Base-by-base conservation (phyloP, 495 filamentous ascomycete genomes). In the Xylaria telfairii region DNA sequence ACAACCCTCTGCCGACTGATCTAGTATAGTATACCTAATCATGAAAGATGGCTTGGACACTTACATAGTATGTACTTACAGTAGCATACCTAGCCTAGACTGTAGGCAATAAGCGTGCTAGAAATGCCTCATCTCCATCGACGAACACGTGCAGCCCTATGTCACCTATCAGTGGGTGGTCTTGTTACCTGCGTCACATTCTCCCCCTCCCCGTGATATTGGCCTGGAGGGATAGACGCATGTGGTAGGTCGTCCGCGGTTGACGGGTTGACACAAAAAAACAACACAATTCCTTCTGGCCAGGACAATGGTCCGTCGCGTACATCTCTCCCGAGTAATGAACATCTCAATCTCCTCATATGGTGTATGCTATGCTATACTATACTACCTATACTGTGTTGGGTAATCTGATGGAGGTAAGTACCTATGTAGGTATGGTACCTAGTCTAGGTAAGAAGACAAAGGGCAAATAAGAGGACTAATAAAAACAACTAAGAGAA, bases 401-500 rank as follows among this genome's bases (percentile, higher is more conserved):
- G 17, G 24, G 24, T 17, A 49, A 49, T 5, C 46, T 49, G 9
- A 3, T 56, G 15, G 7, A 19, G 26, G n/a, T n/a, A n/a, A n/a
- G n/a, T n/a, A n/a, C n/a, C n/a, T n/a, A n/a, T n/a, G n/a, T n/a
- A n/a, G n/a, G n/a, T n/a, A n/a, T n/a, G n/a, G n/a, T n/a, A n/a
- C n/a, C n/a, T n/a, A n/a, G n/a, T n/a, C n/a, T n/a, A n/a, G n/a
- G n/a, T n/a, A n/a, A n/a, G n/a, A n/a, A n/a, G n/a, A n/a, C n/a
- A n/a, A n/a, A n/a, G n/a, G n/a, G 19, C 53, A 30, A 54, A 54
- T 56, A 6, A 37, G 30, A 39, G 15, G 32, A 19, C 51, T 54
- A 59, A 12, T 59, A 59, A 37, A 53, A 53, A 59, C 56, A 54
- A 59, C 56, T 21, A 59, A 57, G 37, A 59, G 56, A 59, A 59